Evolutionary conservation across 345 rosid genomes (phyloP), one percentile per base, ranked within the genome.

Genomic region (Salix dunnii): DNA sequence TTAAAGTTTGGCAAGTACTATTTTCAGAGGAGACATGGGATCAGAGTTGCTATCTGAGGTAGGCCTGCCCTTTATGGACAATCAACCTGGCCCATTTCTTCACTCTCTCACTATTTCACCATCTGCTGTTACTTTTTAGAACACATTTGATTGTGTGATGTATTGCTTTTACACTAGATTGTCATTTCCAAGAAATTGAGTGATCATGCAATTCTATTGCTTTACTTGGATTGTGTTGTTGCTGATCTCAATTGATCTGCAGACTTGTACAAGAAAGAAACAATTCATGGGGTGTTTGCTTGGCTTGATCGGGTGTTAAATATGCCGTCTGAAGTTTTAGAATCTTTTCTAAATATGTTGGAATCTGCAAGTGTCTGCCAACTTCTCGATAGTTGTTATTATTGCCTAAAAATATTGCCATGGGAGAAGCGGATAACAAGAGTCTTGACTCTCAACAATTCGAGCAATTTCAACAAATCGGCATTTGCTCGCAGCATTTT

Each of bases 211-310:
- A n/a, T n/a, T n/a, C n/a, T n/a, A n/a, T n/a, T n/a, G n/a, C n/a
- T n/a, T n/a, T n/a, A n/a, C n/a, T n/a, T n/a, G n/a, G n/a, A n/a
- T n/a, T n/a, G n/a, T n/a, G n/a, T n/a, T n/a, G n/a, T n/a, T n/a
- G n/a, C n/a, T n/a, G n/a, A n/a, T n/a, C n/a, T n/a, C n/a, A n/a
- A n/a, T n/a, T n/a, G n/a, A n/a, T n/a, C 77, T 85, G 85, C 87
- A 74, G 87, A 91, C 77, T 82, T 85, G 55, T 92, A 80, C 91
- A 89, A 87, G 96, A 87, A 89, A 85, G 87, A 33, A 33, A 33
- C 36, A 33, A 5, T 90, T 83, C 89, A 76, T 86, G 86, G 87
- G 89, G 81, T 87, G 86, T 88, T 88, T 87, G 81, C 84, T 71
- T 85, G 87, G 85, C 87, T 86, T 87, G 87, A 88, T 81, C 85